Evolutionary conservation across 2,329 filamentous ascomycete genomes (phyloP), one percentile per base, ranked within the genome.

Genomic region (Teratosphaeria gauchensis): DNA sequence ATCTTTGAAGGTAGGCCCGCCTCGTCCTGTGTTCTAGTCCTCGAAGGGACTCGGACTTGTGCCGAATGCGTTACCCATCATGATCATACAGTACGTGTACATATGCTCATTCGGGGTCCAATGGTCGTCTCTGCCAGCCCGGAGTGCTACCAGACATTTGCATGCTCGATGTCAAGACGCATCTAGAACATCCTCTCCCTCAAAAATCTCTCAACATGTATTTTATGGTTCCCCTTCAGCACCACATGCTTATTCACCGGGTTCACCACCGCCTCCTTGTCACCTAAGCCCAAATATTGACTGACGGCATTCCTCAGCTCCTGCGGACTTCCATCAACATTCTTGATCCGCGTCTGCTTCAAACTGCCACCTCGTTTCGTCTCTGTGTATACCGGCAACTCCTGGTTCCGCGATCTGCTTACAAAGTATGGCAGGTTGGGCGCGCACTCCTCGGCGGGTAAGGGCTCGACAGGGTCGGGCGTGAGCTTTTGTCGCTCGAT

Each of bases 311-410:
- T 73, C 61, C 83, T 79, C 63, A 97, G 71, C 2, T 77, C 81
- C 33, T 77, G 73, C 55, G 84, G 69, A 71, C 95, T 82, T 16
- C 94, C 94, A 59, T 90, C 84, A 55, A 92, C 81, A 74, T 89
- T 91, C 72, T 90, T 88, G 58, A 99, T 76, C 58, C 84, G 74
- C 4, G 92, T 95, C 67, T 88, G 75, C 67, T 85, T 83, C 69
- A 85, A 80, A 64, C 89, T 94, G 14, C 90, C 89, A 56, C 90
- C 90, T 12, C 84, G 80, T 76, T 89, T 92, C 63, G 76, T 78
- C 64, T 84, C 79, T 16, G 85, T 78, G 76, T 97, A 99, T 52
- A 97, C 82, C 28, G 90, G 85, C 2, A 94, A 77, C 64, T 90
- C 84, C 54, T 84, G 82, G 42, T 83, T 86, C 1, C 79, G 76